phyloP scores from a whole-genome alignment of 345 rosid genomes.

The Capsella bursapastoris region DNA sequence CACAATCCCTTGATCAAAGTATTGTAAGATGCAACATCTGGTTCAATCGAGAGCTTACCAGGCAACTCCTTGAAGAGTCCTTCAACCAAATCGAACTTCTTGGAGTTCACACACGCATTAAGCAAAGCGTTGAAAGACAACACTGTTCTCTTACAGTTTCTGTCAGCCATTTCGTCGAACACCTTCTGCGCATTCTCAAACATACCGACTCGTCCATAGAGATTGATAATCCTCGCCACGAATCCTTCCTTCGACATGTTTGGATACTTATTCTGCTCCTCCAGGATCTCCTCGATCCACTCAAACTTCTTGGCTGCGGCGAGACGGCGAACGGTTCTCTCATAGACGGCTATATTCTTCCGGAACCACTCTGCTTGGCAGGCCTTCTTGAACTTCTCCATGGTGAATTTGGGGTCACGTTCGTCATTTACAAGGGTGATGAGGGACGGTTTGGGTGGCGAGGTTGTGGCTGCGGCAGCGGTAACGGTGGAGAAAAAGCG shows the following conservation, averaged over 20 bases:
- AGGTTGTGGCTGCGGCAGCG: not conserved
- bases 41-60: conserved; percentile 52
- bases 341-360: conserved; percentile 52
- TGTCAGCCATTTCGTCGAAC: conserved; percentile 78
- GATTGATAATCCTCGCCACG: conserved; percentile 51
- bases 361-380: conserved; percentile 61
- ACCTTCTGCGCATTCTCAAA: conserved; percentile 63
- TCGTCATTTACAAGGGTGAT: conserved; percentile 50
- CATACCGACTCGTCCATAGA: conserved; percentile 68
- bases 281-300: conserved; percentile 66
- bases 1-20: conserved; percentile 61
- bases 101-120: conserved; percentile 60
- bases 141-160: conserved; percentile 57
- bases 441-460: conserved; percentile 39
- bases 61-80: conserved; percentile 54
- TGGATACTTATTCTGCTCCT: conserved; percentile 65
- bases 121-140: conserved; percentile 68
- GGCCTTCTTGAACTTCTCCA: conserved; percentile 64
- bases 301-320: conserved; percentile 51
- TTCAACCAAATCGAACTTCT: conserved; percentile 54
- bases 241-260: conserved; percentile 67
- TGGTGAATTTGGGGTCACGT: conserved; percentile 59
- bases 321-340: conserved; percentile 65
- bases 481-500: conserved; percentile 43
- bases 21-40: conserved; percentile 61